phyloP scores from a whole-genome alignment of 108 stramenopile genomes.

The Aurantiochytrium sp. region DNA sequence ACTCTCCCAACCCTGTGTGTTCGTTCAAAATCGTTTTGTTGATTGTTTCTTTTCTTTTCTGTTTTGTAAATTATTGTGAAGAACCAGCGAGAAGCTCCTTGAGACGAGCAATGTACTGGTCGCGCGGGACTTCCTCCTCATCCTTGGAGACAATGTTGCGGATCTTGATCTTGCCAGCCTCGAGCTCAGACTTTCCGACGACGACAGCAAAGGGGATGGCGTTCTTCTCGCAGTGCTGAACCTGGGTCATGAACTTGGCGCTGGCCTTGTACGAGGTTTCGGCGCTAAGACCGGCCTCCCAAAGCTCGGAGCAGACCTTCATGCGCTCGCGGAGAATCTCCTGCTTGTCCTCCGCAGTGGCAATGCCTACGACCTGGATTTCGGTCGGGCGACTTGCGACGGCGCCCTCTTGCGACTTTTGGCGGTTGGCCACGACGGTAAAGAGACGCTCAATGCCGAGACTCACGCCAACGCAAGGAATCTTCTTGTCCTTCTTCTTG shows the following conservation, averaged over 20 bases:
- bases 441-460: constrained; percentile 86
- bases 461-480: constrained; percentile 79
- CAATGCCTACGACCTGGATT: constrained; percentile 61
- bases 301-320: constrained; percentile 64
- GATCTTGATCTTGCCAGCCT: constrained; percentile 66
- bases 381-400: constrained; percentile 28
- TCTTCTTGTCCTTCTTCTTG: constrained; percentile 49
- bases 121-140: constrained; percentile 52
- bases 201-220: constrained; percentile 77
- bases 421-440: constrained; percentile 74
- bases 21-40: too few species aligned
- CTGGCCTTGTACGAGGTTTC: constrained; percentile 72
- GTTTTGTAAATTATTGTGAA: too few species aligned
- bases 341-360: constrained; percentile 61
- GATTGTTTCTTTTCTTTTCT: too few species aligned
- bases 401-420: constrained; percentile 49
- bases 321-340: constrained; percentile 61
- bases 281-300: constrained; percentile 70
- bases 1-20: too few species aligned
- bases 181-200: constrained; percentile 71
- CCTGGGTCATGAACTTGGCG: constrained; percentile 71
- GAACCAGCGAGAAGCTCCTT: constrained; percentile 16
- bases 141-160: constrained; percentile 65
- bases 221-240: constrained; percentile 64
- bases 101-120: constrained; percentile 41